A percentile compares a stretch with the other conserved stretches of the same genome.
phyloP scores from a whole-genome alignment of 1,284 basidiomycete species.

The Microbotryomycetes sp. region DNA sequence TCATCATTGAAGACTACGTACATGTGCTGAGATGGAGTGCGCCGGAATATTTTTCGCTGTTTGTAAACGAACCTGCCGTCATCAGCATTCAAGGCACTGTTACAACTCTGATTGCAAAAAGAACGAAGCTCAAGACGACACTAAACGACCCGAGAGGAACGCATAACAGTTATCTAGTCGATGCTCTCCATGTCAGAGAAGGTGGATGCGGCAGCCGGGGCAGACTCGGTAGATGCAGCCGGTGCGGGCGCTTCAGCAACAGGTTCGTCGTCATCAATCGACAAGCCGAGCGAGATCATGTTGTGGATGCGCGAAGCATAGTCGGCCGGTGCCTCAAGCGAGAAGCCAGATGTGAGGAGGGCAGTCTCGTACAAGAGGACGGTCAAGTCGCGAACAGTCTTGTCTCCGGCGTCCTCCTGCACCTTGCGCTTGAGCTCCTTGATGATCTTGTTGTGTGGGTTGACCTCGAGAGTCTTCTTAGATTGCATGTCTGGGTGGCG shows the following conservation, averaged over 20 bases:
- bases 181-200: conserved; percentile 1
- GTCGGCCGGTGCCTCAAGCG: conserved; percentile 87
- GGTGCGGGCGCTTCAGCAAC: conserved; percentile 28
- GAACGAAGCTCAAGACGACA: too few species aligned
- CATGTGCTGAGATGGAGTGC: too few species aligned
- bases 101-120: too few species aligned
- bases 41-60: too few species aligned
- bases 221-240: conserved; percentile 12
- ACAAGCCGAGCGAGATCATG: conserved; percentile 72
- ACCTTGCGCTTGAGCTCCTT: conserved; percentile 95
- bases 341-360: conserved; percentile 64
- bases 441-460: conserved; percentile 88
- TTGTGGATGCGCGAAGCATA: conserved; percentile 95
- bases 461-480: conserved; percentile 99
- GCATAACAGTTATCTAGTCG: neutral
- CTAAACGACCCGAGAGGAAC: neutral
- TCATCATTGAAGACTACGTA: too few species aligned
- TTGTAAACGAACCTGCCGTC: too few species aligned
- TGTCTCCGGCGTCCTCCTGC: conserved; percentile 94
- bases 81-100: too few species aligned
- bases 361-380: conserved; percentile 96
- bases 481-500: conserved; percentile 49
- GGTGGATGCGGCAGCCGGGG: neutral
- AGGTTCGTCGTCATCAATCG: conserved; percentile 43
- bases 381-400: conserved; percentile 93